Evolutionary conservation across 2,329 filamentous ascomycete species (phyloP), one percentile per base, ranked within the genome.

Genomic region (Diaporthe caulivora): DNA sequence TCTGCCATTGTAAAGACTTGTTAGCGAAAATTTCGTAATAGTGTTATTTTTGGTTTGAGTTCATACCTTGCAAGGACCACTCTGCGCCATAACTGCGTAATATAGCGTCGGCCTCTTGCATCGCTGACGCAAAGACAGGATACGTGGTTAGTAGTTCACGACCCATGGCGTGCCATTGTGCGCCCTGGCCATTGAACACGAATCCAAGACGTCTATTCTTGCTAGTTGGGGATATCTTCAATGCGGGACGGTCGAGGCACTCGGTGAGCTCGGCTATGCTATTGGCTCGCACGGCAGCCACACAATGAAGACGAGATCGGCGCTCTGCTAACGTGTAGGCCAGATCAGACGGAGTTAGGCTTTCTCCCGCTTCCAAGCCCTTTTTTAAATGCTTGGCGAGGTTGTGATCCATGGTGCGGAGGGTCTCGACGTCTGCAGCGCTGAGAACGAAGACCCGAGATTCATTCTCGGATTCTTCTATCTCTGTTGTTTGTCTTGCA

Each of bases 61-160:
- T 57, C 53, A 11, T 29, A 70, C 67, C 67, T 24, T 75, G 71
- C 49, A 80, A 57, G 18, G 74, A 77, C 77, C 80, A 81, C n/a
- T 65, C 13, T 2, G 79, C 78, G 3, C 79, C 80, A 18, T 77
- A 74, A 21, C 69, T 44, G 5, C 29, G 37, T 10, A 79, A 75
- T 26, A 74, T 64, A 24, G 62, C 60, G 31, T 79, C 78, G 13
- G 77, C 76, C 24, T 74, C 58, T 29, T 76, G 68, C 26, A 80
- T 70, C 21, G 70, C 75, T 13, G 51, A 15, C 55, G 73, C 64
- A 49, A 58, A 18, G 42, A 47, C 42, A 47, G 42, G 42, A 47
- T 44, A 80, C 71, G 6, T 78, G 76, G 51, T 75, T 58, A 80
- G n/a, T n/a, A n/a, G n/a, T n/a, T n/a, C n/a, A n/a, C n/a, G n/a